Evolutionary conservation across 805 yeast genomes (phyloP).

Genomic region (Ogataea sp.): DNA sequence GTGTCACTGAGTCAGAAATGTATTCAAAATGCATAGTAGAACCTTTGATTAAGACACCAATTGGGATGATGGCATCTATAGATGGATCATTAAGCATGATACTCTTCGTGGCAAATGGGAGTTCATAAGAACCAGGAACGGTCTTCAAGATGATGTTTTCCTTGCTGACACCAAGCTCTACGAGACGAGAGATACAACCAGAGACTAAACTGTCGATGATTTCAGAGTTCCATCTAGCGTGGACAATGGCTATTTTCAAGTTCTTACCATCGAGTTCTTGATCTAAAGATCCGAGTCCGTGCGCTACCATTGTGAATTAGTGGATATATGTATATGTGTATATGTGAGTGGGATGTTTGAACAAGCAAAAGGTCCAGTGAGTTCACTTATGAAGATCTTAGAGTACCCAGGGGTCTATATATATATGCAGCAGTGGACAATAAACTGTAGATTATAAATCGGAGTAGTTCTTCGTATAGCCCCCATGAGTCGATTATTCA

Average conservation of each 20-base stretch:
- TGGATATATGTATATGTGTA: no score
- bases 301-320: neutral
- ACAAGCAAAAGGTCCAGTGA: no score
- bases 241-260: constrained; percentile 76
- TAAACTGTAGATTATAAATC: no score
- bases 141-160: constrained; percentile 74
- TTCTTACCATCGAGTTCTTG: constrained; percentile 41
- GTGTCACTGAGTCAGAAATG: constrained; percentile 84
- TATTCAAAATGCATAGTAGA: constrained; percentile 98
- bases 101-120: constrained; percentile 71
- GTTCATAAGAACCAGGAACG: constrained; percentile 93
- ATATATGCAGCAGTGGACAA: no score
- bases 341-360: no score
- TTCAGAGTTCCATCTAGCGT: constrained; percentile 88
- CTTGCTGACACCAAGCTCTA: constrained; percentile 59
- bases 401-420: no score
- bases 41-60: constrained; percentile 93
- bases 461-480: no score
- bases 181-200: constrained; percentile 62
- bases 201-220: constrained; percentile 73
- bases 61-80: constrained; percentile 79
- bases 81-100: constrained; percentile 36
- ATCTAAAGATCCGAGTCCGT: constrained; percentile 38
- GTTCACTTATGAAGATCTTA: no score
- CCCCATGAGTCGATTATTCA: no score